A percentile compares a stretch with the other conserved stretches of the same genome.
Conservation (phyloP, 78 protist species). For the Bodo saltans region DNA sequence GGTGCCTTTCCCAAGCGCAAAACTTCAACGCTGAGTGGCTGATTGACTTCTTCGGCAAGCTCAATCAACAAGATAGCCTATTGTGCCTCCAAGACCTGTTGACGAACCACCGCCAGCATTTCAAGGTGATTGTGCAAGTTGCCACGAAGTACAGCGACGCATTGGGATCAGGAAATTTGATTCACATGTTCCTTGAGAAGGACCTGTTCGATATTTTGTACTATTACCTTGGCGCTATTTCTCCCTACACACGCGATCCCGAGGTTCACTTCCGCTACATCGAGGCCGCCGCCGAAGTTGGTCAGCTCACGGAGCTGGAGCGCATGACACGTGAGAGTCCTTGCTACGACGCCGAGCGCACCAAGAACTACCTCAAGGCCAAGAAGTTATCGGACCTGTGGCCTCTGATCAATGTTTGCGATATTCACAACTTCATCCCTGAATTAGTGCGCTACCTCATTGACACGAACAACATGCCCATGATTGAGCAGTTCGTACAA, state of each 20-base stretch:
- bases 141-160: constrained; percentile 86
- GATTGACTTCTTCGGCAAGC: constrained; percentile 80
- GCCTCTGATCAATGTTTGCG: constrained; percentile 98
- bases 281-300: constrained; percentile 90
- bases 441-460: constrained; percentile 90
- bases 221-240: constrained; percentile 67
- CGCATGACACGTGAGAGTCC: constrained; percentile 89
- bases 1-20: constrained; percentile 77
- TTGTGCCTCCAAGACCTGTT: constrained; percentile 84
- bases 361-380: constrained; percentile 92
- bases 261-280: constrained; percentile 96
- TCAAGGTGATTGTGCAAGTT: constrained; percentile 82
- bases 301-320: constrained; percentile 91
- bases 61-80: constrained; percentile 72
- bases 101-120: constrained; percentile 74
- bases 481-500: constrained; percentile 92
- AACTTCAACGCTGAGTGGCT: constrained; percentile 73
- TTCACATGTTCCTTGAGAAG: constrained; percentile 84
- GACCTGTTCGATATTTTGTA: constrained; percentile 78
- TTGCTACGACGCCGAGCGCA: constrained; percentile 83
- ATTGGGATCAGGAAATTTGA: constrained; percentile 66
- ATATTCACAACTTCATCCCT: constrained; percentile 89
- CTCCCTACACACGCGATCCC: constrained; percentile 72
- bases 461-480: constrained; percentile 66
- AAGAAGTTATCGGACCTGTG: constrained; percentile 85